A percentile compares a stretch with the other conserved stretches of the same genome.
phyloP scores from a whole-genome alignment of 306 rosid genomes.

The Vicia villosa region DNA sequence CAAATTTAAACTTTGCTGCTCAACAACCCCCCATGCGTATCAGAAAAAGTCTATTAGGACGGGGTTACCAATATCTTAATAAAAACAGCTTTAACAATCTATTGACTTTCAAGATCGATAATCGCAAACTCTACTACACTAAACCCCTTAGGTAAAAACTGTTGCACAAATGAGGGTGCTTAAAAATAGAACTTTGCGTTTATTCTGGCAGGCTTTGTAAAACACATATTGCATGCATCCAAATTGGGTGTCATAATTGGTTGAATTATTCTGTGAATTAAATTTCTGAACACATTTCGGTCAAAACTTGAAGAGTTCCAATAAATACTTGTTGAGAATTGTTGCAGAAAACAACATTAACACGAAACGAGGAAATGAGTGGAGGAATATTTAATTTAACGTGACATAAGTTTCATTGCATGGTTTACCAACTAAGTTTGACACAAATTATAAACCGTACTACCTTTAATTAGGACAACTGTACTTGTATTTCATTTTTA shows the following conservation, averaged over 20 bases:
- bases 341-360: slow-evolving; percentile 18
- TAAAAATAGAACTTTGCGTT: neutral
- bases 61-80: neutral
- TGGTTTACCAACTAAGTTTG: slow-evolving; percentile 15
- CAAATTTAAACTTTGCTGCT: neutral
- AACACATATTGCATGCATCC: neutral
- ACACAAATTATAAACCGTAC: neutral
- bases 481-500: no score
- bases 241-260: neutral
- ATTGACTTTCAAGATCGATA: neutral
- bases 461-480: neutral
- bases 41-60: neutral
- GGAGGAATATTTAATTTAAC: slow-evolving; percentile 22
- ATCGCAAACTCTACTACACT: neutral
- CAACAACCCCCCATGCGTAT: neutral
- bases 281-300: slow-evolving; percentile 39
- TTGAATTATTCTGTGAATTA: neutral
- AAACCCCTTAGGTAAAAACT: neutral
- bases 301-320: slow-evolving; percentile 51
- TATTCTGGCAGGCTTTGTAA: neutral
- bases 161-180: neutral
- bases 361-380: slow-evolving; percentile 30
- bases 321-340: slow-evolving; percentile 32
- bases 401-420: neutral
- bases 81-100: neutral